Conservation (phyloP, 768 basidiomycete species). For the Russula sp. region DNA sequence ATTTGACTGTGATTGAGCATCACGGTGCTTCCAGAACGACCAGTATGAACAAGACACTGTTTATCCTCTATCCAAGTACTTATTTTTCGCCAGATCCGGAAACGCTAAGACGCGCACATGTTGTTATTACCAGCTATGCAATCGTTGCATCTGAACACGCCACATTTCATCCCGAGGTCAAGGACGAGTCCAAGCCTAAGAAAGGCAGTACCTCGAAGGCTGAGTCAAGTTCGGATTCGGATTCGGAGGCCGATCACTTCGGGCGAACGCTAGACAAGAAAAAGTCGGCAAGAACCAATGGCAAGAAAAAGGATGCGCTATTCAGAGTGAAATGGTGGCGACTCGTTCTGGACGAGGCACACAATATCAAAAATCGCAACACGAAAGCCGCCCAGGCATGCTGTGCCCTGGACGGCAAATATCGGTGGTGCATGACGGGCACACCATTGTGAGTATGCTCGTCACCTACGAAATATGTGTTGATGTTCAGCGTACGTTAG, state of each 20-base stretch:
- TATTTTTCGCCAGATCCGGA: conserved; percentile 40
- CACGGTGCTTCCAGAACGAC: conserved; percentile 72
- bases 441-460: conserved; percentile 52
- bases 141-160: conserved; percentile 76
- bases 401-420: conserved; percentile 67
- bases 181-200: conserved; percentile 48
- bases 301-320: conserved; percentile 53
- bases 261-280: conserved; percentile 39
- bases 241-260: conserved; percentile 39
- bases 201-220: conserved; percentile 30
- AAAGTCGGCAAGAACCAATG: conserved; percentile 34
- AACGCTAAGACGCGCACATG: conserved; percentile 46
- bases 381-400: conserved; percentile 76
- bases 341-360: conserved; percentile 91
- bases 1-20: conserved; percentile 69
- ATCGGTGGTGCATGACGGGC: conserved; percentile 84
- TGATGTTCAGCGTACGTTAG: background rate
- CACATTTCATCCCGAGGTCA: conserved; percentile 40
- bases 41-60: conserved; percentile 35
- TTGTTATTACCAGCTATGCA: conserved; percentile 85
- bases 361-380: conserved; percentile 85
- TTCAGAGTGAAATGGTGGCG: conserved; percentile 80
- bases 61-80: background rate
- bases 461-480: background rate
- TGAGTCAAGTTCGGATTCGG: conserved; percentile 24